Percentiles rank a stretch among this genome's conserved stretches.
phyloP scores from a whole-genome alignment of 1,284 basidiomycete species.

The Tilletia indica region DNA sequence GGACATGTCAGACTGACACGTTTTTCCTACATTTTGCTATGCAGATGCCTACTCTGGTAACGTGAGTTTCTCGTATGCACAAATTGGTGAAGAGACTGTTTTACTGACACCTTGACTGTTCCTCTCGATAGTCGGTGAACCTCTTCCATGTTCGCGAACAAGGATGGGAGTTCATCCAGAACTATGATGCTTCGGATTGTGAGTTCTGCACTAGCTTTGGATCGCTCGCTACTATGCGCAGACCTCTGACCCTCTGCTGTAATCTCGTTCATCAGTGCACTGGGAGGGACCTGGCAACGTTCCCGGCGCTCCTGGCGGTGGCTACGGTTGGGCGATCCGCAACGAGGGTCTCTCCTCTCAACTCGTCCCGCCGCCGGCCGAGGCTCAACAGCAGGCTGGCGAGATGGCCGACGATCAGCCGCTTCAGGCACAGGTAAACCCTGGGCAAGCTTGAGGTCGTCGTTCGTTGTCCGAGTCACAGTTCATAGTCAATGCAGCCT shows the following conservation, averaged over 20 bases:
- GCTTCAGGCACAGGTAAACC: conserved; percentile 14
- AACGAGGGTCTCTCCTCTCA: conserved; percentile 47
- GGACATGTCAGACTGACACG: not conserved
- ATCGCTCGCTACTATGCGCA: conserved; percentile 5
- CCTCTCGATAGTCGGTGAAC: conserved; percentile 71
- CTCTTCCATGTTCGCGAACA: conserved; percentile 91
- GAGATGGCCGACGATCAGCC: conserved; percentile 20
- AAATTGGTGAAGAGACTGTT: not conserved
- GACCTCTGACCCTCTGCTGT: not conserved
- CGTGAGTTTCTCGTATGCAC: conserved; percentile 29
- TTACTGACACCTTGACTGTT: not conserved
- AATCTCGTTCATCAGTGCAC: conserved; percentile 33
- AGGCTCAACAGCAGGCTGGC: conserved; percentile 19
- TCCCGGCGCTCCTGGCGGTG: conserved; percentile 47
- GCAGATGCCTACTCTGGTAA: conserved; percentile 86
- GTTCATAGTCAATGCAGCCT: not conserved
- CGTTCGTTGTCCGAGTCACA: not conserved
- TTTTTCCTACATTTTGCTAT: not conserved
- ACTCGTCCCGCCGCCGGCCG: conserved; percentile 3
- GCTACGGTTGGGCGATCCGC: conserved; percentile 51
- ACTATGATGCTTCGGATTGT: conserved; percentile 52
- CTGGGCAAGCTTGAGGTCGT: conserved; percentile 7
- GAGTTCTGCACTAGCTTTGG: conserved; percentile 16
- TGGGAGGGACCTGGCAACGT: conserved; percentile 52
- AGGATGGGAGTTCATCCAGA: conserved; percentile 64